Evolutionary conservation across 768 basidiomycete genomes (phyloP), one percentile per base, ranked within the genome.

Genomic region (Udeniomyces megalosporus): DNA sequence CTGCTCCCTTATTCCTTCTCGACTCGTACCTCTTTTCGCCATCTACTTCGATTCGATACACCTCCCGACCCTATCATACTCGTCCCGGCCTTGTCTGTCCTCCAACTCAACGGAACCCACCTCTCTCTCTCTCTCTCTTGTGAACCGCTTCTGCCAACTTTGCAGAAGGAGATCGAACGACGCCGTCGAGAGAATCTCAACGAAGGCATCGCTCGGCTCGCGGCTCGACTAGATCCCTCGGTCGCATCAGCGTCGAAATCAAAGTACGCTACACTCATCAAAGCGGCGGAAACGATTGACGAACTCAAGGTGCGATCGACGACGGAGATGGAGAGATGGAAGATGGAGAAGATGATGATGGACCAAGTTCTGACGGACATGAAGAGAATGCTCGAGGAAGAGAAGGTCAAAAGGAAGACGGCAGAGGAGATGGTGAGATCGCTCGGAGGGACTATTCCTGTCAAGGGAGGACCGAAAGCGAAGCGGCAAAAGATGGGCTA

Each of bases 141-240:
- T 28, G 38, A n/a, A 20, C 12, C 29, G 1, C n/a, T 49, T 15
- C 11, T 31, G 20, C 38, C 1, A 26, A 38, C 34, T 22, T 76
- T 84, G 56, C 76, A 96, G 92, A 96, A 96, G 88, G 91, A 96
- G 76, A 91, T 97, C 14, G 93, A 99, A 73, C 85, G 93, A 58
- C 82, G 89, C 42, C 84, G 93, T 58, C 80, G 93, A 51, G 91
- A 91, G 20, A 90, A 90, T 68, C 96, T 99, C 75, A 95, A 93
- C 74, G 86, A 92, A 66, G 92, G 92, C 0, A 95, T 99, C 76
- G 89, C 86, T 70, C 85, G 87, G 68, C 83, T 97, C 84, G 38
- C 38, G 38, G 17, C 38, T 42, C 38, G 38, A 42, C 0, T 86
- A 92, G 67, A 84, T 96, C 11, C 92, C 92, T 3, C 86, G 84